phyloP scores from a whole-genome alignment of 768 basidiomycete species.

The Tricholoma sp. region DNA sequence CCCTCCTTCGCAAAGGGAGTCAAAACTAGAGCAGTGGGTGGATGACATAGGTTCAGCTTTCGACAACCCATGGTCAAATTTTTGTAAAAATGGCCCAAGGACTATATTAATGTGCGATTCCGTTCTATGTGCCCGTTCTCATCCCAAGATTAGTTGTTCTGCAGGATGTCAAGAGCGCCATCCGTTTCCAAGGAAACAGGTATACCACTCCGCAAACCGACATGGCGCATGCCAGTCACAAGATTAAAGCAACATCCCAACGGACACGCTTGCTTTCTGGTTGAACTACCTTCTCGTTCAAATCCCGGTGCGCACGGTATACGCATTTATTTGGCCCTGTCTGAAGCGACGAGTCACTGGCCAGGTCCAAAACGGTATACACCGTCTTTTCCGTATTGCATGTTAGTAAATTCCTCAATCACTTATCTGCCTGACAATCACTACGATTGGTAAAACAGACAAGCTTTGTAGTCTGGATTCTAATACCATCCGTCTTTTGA shows the following conservation, averaged over 20 bases:
- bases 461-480: constrained; percentile 35
- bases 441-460: constrained; percentile 28
- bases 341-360: constrained; percentile 42
- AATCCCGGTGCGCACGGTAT: constrained; percentile 32
- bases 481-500: constrained; percentile 34
- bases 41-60: neutral
- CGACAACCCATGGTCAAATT: neutral
- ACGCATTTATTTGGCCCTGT: constrained; percentile 51
- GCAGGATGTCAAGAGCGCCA: neutral
- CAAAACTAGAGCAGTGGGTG: neutral
- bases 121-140: neutral
- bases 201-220: constrained; percentile 32
- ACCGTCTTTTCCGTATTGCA: no score
- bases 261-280: constrained; percentile 55
- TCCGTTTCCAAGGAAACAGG: constrained; percentile 8
- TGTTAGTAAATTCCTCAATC: no score
- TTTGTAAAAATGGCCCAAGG: neutral
- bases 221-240: constrained; percentile 31
- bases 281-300: constrained; percentile 40
- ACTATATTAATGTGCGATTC: neutral
- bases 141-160: neutral
- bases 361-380: constrained; percentile 46
- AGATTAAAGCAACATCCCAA: constrained; percentile 46
- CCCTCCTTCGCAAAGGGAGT: neutral
- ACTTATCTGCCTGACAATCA: no score